Evolutionary conservation across 2,329 filamentous ascomycete genomes (phyloP), one percentile per base, ranked within the genome.

Genomic region (Microascus cirrosus): DNA sequence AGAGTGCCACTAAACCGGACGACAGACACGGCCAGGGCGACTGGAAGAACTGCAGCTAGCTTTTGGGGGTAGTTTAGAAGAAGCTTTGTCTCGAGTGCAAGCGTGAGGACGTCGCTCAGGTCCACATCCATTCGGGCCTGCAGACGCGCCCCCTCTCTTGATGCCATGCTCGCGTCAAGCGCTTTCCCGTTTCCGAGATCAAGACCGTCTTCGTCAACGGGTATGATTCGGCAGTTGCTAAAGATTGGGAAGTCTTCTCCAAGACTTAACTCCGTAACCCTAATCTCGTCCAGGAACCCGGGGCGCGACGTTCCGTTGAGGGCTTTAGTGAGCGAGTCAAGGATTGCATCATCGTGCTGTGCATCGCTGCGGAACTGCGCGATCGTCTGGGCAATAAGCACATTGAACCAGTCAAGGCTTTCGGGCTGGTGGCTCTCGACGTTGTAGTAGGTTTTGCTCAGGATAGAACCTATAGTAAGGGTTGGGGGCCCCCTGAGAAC

Each of bases 231-330:
- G 68, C 94, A 97, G 71, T 99, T 99, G 75, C 92, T 96, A 71
- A 99, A 95, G 57, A 99, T 99, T 32, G 94, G 94, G 63, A 97
- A 99, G 66, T 99, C 94, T 66, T 99, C 94, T 34, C 94, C 94
- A 4, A 99, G 77, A 55, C 87, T 95, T 60, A 99, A 84, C 72
- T 99, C 93, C 2, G 92, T 96, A 57, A 99, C 89, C 28, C 86
- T 86, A 61, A 99, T 97, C 67, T 94, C 89, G 69, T 95, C 93
- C 35, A 99, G 78, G 70, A 95, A 99, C 63, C 92, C 89, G 0
- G 94, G 94, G 58, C 94, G 87, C 52, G 85, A 85, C 12, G 83
- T 80, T n/a, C 92, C 87, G 66, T 99, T 99, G 59, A 99, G 77
- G 0, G 93, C 82, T 57, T 89, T 89, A 1, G 86, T 95, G 45